These are phyloP conservation scores for Populus alba DNA, from an alignment of 345 rosid genomes.

Conservation along the genomic window DNA sequence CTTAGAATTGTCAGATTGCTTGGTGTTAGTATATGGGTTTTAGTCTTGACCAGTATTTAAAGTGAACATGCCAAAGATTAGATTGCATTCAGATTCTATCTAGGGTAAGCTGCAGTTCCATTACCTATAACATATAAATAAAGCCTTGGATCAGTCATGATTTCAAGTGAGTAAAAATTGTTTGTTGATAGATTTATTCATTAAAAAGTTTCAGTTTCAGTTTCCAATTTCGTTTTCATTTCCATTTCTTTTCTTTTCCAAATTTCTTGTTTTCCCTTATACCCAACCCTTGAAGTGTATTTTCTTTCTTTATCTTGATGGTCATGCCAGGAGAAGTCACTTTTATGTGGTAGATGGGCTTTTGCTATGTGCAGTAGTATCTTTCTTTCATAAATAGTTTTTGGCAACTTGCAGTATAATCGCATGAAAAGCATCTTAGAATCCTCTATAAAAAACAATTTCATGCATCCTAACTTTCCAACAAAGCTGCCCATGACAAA, in stretches of 20 bases:
- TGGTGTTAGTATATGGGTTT: too few relatives aligned
- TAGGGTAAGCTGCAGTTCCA: too few relatives aligned
- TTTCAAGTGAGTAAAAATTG: background rate
- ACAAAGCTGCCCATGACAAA: too few relatives aligned
- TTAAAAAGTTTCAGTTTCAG: background rate
- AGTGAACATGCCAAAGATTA: too few relatives aligned
- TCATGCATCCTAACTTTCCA: too few relatives aligned
- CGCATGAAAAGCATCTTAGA: constrained; percentile 87
- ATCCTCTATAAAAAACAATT: too few relatives aligned
- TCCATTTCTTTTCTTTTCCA: background rate
- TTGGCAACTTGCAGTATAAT: constrained; percentile 57
- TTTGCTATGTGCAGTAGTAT: background rate
- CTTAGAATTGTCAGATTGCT: too few relatives aligned
- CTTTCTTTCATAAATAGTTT: constrained; percentile 5
- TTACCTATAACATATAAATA: too few relatives aligned
- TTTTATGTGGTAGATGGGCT: background rate
- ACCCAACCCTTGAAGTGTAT: background rate
- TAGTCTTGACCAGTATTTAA: too few relatives aligned
- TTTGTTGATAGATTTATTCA: background rate
- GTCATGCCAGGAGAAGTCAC: background rate
- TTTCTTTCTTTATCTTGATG: background rate
- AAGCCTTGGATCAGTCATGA: background rate
- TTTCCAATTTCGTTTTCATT: too few relatives aligned
- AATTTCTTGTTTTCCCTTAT: background rate
- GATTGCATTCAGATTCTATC: too few relatives aligned